Evolutionary conservation across 2,329 filamentous ascomycete genomes (phyloP), one percentile per base, ranked within the genome.

Genomic region (Cercospora zeina): DNA sequence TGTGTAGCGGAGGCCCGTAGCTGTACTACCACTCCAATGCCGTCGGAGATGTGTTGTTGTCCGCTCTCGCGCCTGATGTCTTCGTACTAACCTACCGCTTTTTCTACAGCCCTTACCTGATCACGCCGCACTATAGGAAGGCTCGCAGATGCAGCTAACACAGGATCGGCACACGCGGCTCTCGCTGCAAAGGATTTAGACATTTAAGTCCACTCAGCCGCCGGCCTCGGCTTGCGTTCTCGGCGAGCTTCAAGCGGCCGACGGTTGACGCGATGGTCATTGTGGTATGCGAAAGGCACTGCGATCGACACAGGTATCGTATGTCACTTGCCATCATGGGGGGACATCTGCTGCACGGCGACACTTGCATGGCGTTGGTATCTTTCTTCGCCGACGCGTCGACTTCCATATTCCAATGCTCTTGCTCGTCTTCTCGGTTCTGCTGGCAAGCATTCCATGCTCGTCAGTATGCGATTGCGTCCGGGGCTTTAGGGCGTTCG

Each of bases 101-200:
- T 9, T 49, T 21, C 21, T 49, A 30, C 13, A 49, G 49, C 31
- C 27, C 49, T 51, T 53, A 47, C 42, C 42, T 47, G 16, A 11
- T 21, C 13, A 21, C 4, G n/a, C 36, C n/a, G 11, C n/a, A 13
- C 36, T 4, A 13, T 16, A 39, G 11, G 36, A 9, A 16, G 27
- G 27, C 49, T 53, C 30, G 49, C 49, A 34, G 16, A 19, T 53
- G 31, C 49, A 14, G 16, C 49, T 33, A 33, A 13, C 37, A 34
- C 33, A 31, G 30, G 36, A 56, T 42, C 54, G 54, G 54, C 36
- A 42, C 34, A 11, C 21, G 9, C 36, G 36, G 21, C 37, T 2
- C n/a, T 37, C 19, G 55, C 31, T 53, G n/a, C 27, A 53, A 30
- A 53, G 59, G 59, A 61, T 19, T 33, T 57, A 61, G 47, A 55